Evolutionary conservation across 176 grass and related monocot species (phyloP), one percentile per base, ranked within the genome.

Genomic region (Elaeis guineensis): DNA sequence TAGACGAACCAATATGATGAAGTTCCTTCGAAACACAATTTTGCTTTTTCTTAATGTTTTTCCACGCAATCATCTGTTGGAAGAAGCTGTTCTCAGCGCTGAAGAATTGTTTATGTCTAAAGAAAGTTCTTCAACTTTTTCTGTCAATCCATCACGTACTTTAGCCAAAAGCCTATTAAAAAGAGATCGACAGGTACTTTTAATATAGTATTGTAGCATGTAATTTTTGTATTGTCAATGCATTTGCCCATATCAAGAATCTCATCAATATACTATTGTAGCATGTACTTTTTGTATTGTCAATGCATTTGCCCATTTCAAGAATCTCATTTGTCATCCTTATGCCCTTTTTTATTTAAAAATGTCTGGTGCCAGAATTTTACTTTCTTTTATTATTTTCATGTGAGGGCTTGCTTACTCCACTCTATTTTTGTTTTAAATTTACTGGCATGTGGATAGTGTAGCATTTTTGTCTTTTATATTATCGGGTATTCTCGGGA

Each of bases 121-220:
- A 66, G 62, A 56, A 22, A 86, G 78, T 54, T 83, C 70, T 64
- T 49, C 71, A 29, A 54, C 79, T 61, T 51, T 54, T 52, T 67
- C 77, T 59, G 63, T 68, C 32, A 90, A 76, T 62, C 50, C 78
- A 74, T 90, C 86, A 14, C 83, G 80, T 58, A 51, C 78, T 73
- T 82, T 95, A 72, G 92, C 92, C 51, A 96, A 96, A 96, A 88
- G 2, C 68, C 58, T 97, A 28, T 62, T 97, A 67, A 97, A 85
- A 76, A 97, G 83, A 83, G 92, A 97, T 70, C 77, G 84, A 57
- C 84, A 91, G 69, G 92, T 90, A 54, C 26, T 63, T 16, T 39
- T 63, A 11, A 22, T 44, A 44, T 44, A 44, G 12, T 44, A 12
- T 3, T 6, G 11, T 44, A 44, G 11, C 35, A 44, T 44, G 35